Evolutionary conservation across 2,329 filamentous ascomycete genomes (phyloP), one percentile per base, ranked within the genome.

Genomic region (Cladobotryum protrusum): DNA sequence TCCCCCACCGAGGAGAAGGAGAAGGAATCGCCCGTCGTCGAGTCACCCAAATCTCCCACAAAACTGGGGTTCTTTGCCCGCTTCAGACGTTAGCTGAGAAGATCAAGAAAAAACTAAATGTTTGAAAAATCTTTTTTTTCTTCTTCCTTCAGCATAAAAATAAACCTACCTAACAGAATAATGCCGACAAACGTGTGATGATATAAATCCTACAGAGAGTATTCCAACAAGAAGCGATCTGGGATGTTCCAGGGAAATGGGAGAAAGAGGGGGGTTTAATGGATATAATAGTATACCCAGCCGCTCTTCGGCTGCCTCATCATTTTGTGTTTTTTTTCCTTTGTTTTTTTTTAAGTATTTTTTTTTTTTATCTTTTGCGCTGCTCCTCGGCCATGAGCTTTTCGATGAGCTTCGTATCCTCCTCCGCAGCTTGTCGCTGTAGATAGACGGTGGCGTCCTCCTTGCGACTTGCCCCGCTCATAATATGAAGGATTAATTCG

Each of bases 401-500:
- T 52, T 73, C 68, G 43, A 83, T 76, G 18, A 76, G 63, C 56
- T 72, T 70, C 4, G 69, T 68, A 52, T 82, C 76, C 54, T 75
- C 68, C 45, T 72, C 64, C 3, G 66, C 69, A 14, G 75, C 60
- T 54, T 79, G 71, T 52, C 71, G 67, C 54, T 74, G 68, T 39
- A 78, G 60, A 5, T 70, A 40, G 6, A 64, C 64, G 6, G 67
- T 64, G 7, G 68, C 61, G 3, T 58, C 54, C 8, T 56, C 57
- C 7, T 57, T 56, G 18, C 57, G 43, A 9, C 29, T 29, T 14
- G 52, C 61, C 34, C 65, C 62, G 40, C 67, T 64, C 48, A 82
- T 67, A 33, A 82, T 63, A 49, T 74, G 69, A 43, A 76, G 59
- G 15, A 85, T 72, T 18, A 84, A 66, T 53, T 79, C 77, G 43